phyloP scores from a whole-genome alignment of 164 flowering plant genomes.

The Berberis thunbergii region DNA sequence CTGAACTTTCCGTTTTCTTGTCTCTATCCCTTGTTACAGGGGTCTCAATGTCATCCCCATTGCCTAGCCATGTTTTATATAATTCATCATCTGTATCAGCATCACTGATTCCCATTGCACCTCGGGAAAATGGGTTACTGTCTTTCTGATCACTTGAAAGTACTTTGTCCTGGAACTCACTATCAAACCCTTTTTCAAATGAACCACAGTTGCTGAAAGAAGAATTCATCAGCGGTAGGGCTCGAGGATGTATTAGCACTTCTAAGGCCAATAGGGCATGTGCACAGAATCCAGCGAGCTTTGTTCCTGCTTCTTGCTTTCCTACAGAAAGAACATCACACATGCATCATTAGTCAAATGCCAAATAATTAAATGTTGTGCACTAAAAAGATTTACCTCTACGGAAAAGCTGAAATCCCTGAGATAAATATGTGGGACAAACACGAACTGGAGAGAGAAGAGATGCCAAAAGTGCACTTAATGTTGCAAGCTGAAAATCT shows the following conservation, averaged over 20 bases:
- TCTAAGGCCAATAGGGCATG: conserved; percentile 62
- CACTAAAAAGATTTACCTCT: conserved; percentile 37
- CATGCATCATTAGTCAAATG: background rate
- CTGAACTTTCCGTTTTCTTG: conserved; percentile 7
- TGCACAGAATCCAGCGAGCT: conserved; percentile 62
- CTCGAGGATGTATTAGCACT: conserved; percentile 81
- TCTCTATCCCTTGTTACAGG: conserved; percentile 6
- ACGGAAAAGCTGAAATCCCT: conserved; percentile 66
- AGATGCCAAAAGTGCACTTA: conserved; percentile 70
- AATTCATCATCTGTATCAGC: conserved; percentile 37
- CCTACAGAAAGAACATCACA: conserved; percentile 32
- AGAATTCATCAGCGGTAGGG: conserved; percentile 42
- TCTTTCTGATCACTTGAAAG: conserved; percentile 17
- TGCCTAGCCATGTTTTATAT: conserved; percentile 31
- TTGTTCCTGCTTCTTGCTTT: conserved; percentile 50
- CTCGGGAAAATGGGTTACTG: conserved; percentile 14
- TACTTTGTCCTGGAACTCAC: conserved; percentile 15
- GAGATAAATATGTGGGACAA: conserved; percentile 57
- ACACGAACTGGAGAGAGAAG: conserved; percentile 59
- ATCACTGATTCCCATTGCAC: conserved; percentile 15
- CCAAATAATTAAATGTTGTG: background rate
- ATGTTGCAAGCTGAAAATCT: conserved; percentile 70
- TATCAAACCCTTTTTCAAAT: conserved; percentile 10
- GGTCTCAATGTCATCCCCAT: conserved; percentile 25
- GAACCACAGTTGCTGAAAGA: conserved; percentile 10